Evolutionary conservation across 2,329 filamentous ascomycete species (phyloP), one percentile per base, ranked within the genome.

Genomic region (Penicillium vulpinum): DNA sequence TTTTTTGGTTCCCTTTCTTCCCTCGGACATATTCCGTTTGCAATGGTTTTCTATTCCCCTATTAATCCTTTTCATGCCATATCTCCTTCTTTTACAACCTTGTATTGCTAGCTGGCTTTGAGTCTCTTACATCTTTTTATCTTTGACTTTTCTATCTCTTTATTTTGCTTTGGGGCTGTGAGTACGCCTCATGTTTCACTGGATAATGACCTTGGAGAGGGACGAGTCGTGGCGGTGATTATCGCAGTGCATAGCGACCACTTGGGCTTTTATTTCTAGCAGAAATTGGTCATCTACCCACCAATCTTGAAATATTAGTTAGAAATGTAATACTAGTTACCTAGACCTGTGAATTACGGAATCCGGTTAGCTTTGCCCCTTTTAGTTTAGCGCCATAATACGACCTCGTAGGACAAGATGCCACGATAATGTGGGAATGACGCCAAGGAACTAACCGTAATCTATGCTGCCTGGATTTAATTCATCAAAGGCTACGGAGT

Each of bases 51-150:
- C 59, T 68, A 67, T 62, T 56, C 47, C 60, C 54, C 52, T 71
- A 67, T 69, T 70, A 67, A 68, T 65, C 53, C 56, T 57, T 62
- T 62, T 63, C 61, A 66, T 69, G 51, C 54, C 64, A 61, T 41
- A 54, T 65, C 55, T 51, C 60, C 51, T 63, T 68, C 66, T 64
- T 63, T 66, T 68, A 72, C 61, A 56, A 66, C 58, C 48, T 66
- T 75, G 72, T 74, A 74, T 75, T 75, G 72, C 68, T 75, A 74
- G 63, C 64, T 73, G 67, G 68, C 64, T 72, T 73, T 68, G 70
- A 69, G 65, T 60, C 67, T 66, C 62, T 66, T 60, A 59, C 55
- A 49, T 62, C 54, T 50, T 62, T 56, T 55, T 56, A 58, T 49
- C 55, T 63, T 57, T 58, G 43, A 57, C 52, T 55, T 56, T 59